Percentiles rank a stretch among this genome's conserved stretches.
These are phyloP conservation scores for Obelidium mucronatum DNA, from an alignment of 192 early-diverging fungal species.

Conservation along the genomic window DNA sequence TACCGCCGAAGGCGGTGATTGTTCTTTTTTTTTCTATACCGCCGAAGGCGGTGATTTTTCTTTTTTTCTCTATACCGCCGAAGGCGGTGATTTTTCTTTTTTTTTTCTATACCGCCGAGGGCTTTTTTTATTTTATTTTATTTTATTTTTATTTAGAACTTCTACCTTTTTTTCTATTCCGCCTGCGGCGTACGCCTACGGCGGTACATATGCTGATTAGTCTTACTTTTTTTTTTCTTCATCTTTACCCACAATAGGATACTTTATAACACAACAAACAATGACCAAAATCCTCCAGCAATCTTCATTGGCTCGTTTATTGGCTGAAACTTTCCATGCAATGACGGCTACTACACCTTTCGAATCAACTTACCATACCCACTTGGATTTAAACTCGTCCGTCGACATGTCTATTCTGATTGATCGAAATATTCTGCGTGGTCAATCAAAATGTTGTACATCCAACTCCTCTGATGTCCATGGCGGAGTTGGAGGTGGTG, in stretches of 20 bases:
- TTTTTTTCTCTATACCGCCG: too few species aligned
- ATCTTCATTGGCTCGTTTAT: conserved; percentile 68
- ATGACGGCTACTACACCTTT: conserved; percentile 38
- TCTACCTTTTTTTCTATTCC: too few species aligned
- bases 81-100: too few species aligned
- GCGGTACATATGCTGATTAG: too few species aligned
- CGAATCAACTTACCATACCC: conserved; percentile 50
- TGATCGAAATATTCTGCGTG: conserved; percentile 23
- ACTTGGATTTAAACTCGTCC: conserved; percentile 79
- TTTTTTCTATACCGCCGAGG: too few species aligned
- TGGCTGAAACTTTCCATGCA: conserved; percentile 66
- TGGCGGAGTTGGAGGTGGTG: background rate
- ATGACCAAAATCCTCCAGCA: conserved; percentile 60
- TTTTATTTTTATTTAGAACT: too few species aligned
- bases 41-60: too few species aligned
- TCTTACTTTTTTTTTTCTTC: background rate
- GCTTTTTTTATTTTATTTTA: too few species aligned
- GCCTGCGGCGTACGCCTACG: too few species aligned
- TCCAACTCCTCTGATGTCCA: background rate
- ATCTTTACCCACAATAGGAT: conserved; percentile 6
- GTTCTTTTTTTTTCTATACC: too few species aligned
- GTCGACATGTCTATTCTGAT: conserved; percentile 79
- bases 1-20: too few species aligned
- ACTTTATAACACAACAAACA: conserved; percentile 21
- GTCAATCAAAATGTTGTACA: conserved; percentile 15